Conservation (phyloP, 2,329 filamentous ascomycete species). For the Colletotrichum liaoningense region DNA sequence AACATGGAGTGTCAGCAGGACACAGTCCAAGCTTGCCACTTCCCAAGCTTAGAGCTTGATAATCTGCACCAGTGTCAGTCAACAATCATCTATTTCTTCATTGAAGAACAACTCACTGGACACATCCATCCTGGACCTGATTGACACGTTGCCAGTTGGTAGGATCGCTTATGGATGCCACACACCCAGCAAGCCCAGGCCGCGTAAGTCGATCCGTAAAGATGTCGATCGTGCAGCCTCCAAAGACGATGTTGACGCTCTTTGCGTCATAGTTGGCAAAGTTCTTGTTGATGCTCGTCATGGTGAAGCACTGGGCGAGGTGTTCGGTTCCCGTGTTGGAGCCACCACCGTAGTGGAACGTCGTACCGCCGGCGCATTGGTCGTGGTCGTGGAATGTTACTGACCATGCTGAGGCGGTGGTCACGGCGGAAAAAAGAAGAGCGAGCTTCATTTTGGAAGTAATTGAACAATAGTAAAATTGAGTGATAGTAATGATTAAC, state of each 20-base stretch:
- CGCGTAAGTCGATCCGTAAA: neutral
- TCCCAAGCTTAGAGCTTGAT: neutral
- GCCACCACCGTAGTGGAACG: neutral
- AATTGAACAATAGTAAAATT: neutral
- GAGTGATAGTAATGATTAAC: neutral
- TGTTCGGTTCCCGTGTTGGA: neutral
- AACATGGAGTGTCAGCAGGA: too few relatives aligned
- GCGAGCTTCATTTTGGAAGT: neutral
- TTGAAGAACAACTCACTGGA: neutral
- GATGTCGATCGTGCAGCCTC: neutral
- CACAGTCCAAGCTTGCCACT: neutral
- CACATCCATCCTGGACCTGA: neutral
- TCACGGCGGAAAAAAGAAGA: neutral
- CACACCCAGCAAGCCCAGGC: accelerated
- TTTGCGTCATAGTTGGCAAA: neutral
- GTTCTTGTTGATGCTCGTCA: neutral
- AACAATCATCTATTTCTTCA: neutral
- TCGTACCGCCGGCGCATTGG: neutral
- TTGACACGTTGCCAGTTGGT: neutral
- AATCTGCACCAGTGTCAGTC: neutral
- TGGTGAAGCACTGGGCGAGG: neutral
- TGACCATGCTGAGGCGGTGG: neutral
- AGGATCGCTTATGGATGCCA: neutral
- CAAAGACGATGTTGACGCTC: neutral
- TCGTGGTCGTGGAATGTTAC: neutral